Evolutionary conservation across 495 filamentous ascomycete genomes (phyloP), one percentile per base, ranked within the genome.

Genomic region (Aspergillus cristatus): DNA sequence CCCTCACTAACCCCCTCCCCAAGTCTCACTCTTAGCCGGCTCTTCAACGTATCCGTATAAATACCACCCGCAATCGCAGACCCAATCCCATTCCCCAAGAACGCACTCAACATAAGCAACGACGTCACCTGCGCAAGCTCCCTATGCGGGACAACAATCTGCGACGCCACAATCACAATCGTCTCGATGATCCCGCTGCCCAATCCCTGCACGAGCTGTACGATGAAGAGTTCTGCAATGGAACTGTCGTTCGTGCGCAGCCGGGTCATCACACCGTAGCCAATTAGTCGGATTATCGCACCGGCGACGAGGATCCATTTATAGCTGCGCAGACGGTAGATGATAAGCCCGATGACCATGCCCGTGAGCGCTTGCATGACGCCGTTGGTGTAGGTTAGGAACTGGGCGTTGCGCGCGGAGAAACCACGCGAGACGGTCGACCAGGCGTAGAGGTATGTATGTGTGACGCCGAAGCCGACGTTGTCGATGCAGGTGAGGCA

Each of bases 181-280:
- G 62, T 66, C 30, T 65, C 55, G 38, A 72, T 66, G 35, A 72
- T 66, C 3, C 68, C 65, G 28, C 59, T 67, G 6, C 67, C 68
- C 7, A 67, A 42, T 2, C 68, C 68, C 41, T 72, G 68, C 8
- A 70, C 53, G 6, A 68, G 43, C 34, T 72, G 68, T 3, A 68
- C 65, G 32, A 65, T 44, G 40, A 70, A 66, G 1, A 70, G 57
- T 43, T 70, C 67, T 0, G 46, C 62, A 2, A 55, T 37, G 12
- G 60, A 62, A 39, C 68, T 72, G 3, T 62, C 48, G 35, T 63
- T 60, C 1, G 62, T 67, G 1, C 68, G 59, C 12, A 70, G 59
- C 0, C 64, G 61, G 25, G 70, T 56, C 67, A 72, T 72, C 20
- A 70, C 54, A 1, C 65, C 67, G 37, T 72, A 72, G 6, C 68